Evolutionary conservation across 2,329 filamentous ascomycete species (phyloP), one percentile per base, ranked within the genome.

Genomic region (Lecanicillium sp.): DNA sequence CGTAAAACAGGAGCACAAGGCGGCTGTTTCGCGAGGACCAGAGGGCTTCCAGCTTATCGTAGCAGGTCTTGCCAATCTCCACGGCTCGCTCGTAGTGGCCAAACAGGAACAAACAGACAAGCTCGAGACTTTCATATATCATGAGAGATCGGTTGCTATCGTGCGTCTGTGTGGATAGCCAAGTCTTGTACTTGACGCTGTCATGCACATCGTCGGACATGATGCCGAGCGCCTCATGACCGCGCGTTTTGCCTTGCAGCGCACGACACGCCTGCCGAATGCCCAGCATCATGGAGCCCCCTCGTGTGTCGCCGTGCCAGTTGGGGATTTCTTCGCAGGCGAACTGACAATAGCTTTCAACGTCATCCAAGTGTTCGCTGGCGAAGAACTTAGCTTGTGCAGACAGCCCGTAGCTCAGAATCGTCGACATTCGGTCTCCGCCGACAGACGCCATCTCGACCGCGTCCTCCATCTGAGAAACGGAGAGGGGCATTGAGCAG

Each of bases 271-370:
- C 70, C 54, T 89, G 84, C 36, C 81, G 66, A 4, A 81, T 68
- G 3, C 74, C 71, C 43, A 84, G 74, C 6, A 89, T 63, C 37
- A 87, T 65, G 1, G 78, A 77, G 3, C 85, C 85, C 13, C 85
- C 85, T 42, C 83, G 71, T 2, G 81, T 72, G 49, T 88, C 84
- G 32, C 71, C 65, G 33, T 79, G 67, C 84, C 84, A 89, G 36
- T 81, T 77, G 2, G 77, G 76, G 42, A 86, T 75, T 46, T 88
- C 84, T 44, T 87, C 75, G 44, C 80, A 82, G n/a, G 79, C 74
- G 44, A 81, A 85, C 34, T 78, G 72, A 49, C 81, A 83, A 53
- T 79, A 85, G 0, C 72, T 71, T 54, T 88, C 84, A 0, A 87
- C 62, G 40, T 89, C 84, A 12, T 68, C 65, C 34, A 79, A 66